Percentiles rank a stretch among this genome's conserved stretches.
Evolutionary conservation across 176 grass and related monocot genomes (phyloP).

Genomic region (Phoenix dactylifera): DNA sequence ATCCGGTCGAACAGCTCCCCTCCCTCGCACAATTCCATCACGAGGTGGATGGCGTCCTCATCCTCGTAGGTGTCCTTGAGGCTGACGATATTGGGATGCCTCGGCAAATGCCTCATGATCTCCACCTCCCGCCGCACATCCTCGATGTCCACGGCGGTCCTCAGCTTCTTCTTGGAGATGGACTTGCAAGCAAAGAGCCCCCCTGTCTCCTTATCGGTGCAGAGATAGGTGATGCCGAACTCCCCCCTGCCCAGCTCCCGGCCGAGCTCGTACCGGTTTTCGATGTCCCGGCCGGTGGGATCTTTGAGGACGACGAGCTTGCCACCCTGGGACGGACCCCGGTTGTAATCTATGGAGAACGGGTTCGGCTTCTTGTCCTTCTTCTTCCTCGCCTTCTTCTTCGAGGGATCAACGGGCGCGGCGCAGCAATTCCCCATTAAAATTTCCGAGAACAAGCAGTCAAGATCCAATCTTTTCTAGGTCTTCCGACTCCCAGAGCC

Average conservation of each 20-base stretch:
- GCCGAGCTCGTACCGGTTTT: constrained; percentile 3
- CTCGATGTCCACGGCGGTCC: constrained; percentile 12
- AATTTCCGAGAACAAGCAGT: neutral
- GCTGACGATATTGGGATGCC: constrained; percentile 7
- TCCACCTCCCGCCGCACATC: constrained; percentile 14
- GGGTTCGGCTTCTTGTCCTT: constrained; percentile 9
- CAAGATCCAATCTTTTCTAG: neutral
- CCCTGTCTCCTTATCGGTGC: neutral
- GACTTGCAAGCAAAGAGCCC: constrained; percentile 5
- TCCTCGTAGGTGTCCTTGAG: constrained; percentile 19
- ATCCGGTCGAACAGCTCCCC: constrained; percentile 22
- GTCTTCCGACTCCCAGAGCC: too few relatives aligned
- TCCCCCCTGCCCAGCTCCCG: constrained; percentile 11
- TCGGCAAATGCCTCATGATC: constrained; percentile 14
- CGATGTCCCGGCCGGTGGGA: constrained; percentile 7
- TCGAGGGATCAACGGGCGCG: neutral
- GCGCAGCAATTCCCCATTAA: constrained; percentile 14
- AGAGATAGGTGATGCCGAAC: constrained; percentile 12
- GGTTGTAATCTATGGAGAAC: constrained; percentile 10
- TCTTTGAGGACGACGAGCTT: constrained; percentile 10
- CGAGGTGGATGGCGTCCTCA: constrained; percentile 1
- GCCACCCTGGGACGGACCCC: neutral
- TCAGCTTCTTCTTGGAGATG: too few relatives aligned
- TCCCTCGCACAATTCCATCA: constrained; percentile 19
- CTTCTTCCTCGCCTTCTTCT: constrained; percentile 6